Evolutionary conservation across 352 stramenopile species (phyloP).

Genomic region (Synura sp.): DNA sequence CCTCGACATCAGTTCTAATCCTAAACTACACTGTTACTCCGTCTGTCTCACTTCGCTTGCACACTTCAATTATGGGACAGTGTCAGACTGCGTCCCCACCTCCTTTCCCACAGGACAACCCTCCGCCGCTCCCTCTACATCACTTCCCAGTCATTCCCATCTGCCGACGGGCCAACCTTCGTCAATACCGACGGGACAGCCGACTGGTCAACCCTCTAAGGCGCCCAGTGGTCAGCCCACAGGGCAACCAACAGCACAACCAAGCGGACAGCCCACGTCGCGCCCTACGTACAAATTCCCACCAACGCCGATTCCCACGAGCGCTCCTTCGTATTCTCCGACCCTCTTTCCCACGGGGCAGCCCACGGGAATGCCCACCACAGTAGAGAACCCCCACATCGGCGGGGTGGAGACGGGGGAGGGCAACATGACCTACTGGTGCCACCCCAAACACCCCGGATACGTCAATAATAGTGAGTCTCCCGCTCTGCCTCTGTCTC

Average conservation of each 20-base stretch:
- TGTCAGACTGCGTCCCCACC: neutral
- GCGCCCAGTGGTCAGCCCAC: neutral
- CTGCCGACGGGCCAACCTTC: neutral
- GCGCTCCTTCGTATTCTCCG: neutral
- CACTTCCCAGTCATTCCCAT: neutral
- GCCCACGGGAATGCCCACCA: neutral
- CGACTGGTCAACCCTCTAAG: neutral
- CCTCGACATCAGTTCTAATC: too few relatives aligned
- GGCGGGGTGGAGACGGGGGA: too few relatives aligned
- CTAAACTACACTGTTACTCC: too few relatives aligned
- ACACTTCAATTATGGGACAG: too few relatives aligned
- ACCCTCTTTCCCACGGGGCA: neutral
- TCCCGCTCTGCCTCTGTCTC: too few relatives aligned
- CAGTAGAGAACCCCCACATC: too few relatives aligned
- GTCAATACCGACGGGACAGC: conserved; percentile 4
- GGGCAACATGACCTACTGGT: too few relatives aligned
- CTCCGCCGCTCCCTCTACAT: neutral
- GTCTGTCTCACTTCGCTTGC: too few relatives aligned
- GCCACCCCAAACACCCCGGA: neutral
- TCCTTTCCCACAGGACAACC: neutral
- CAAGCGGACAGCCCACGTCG: neutral
- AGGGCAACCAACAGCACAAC: neutral
- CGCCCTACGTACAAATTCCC: neutral
- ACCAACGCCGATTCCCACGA: neutral
- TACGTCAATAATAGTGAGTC: neutral